Evolutionary conservation across 1,284 basidiomycete species (phyloP).

Genomic region (Microbotryum intermedium): DNA sequence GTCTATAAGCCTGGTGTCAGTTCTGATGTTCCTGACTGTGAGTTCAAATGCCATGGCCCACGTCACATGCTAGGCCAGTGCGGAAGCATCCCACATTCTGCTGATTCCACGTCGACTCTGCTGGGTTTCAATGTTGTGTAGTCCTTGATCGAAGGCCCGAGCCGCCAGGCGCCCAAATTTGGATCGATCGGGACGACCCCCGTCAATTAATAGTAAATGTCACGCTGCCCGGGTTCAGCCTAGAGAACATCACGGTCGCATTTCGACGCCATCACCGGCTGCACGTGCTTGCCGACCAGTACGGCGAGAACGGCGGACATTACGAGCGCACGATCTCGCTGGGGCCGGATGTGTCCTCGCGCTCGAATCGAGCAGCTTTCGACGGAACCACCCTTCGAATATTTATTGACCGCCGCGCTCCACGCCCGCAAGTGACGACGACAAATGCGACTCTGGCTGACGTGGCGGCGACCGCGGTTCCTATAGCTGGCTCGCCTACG

Average conservation of each 20-base stretch:
- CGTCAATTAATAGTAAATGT: slow-evolving; percentile 20
- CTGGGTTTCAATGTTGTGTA: background rate
- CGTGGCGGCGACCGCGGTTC: too few relatives aligned
- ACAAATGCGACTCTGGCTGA: too few relatives aligned
- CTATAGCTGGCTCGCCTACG: background rate
- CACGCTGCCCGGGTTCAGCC: slow-evolving; percentile 23
- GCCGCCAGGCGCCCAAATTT: slow-evolving; percentile 14
- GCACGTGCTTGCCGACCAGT: slow-evolving; percentile 30
- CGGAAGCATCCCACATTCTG: background rate
- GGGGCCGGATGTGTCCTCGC: too few relatives aligned
- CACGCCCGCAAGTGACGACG: too few relatives aligned
- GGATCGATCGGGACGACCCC: slow-evolving; percentile 18
- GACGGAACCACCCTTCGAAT: too few relatives aligned
- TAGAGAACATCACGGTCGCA: slow-evolving; percentile 31
- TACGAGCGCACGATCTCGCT: slow-evolving; percentile 11
- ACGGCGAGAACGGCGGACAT: slow-evolving; percentile 24
- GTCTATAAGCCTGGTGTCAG: slow-evolving; percentile 19
- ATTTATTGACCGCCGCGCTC: too few relatives aligned
- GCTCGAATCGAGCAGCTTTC: too few relatives aligned
- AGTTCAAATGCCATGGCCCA: background rate
- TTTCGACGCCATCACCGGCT: slow-evolving; percentile 24
- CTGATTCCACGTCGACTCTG: background rate
- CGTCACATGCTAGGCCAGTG: background rate
- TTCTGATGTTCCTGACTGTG: slow-evolving; percentile 13
- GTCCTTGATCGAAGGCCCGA: slow-evolving; percentile 29